Evolutionary conservation across 768 basidiomycete genomes (phyloP).

Genomic region (Boletus sensibilis): DNA sequence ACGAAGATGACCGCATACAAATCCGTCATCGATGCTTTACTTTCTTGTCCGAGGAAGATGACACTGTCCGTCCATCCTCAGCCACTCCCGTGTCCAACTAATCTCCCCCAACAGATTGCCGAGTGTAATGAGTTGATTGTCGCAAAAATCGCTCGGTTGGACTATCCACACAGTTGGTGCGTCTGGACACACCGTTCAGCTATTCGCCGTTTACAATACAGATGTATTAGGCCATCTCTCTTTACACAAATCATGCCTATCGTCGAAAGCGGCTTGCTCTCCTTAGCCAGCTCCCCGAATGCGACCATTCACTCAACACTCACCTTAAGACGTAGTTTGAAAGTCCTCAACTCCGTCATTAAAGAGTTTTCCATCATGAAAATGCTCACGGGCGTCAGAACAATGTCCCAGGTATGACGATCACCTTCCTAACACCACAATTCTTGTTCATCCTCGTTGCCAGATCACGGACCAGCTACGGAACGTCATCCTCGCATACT

Average conservation of each 20-base stretch:
- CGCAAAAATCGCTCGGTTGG: conserved; percentile 72
- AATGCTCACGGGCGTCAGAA: conserved; percentile 64
- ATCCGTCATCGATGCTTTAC: conserved; percentile 64
- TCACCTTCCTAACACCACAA: neutral
- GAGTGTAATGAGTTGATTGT: conserved; percentile 74
- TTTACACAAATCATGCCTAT: conserved; percentile 45
- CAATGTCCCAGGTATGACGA: conserved; percentile 56
- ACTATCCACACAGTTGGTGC: conserved; percentile 75
- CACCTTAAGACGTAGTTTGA: conserved; percentile 57
- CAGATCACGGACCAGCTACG: conserved; percentile 41
- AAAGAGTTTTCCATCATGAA: conserved; percentile 73
- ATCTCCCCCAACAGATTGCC: conserved; percentile 49
- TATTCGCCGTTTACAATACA: neutral
- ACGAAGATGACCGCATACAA: conserved; percentile 61
- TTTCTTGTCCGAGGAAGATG: conserved; percentile 77
- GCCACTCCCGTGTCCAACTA: neutral
- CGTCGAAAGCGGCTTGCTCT: conserved; percentile 54
- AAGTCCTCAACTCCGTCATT: conserved; percentile 60
- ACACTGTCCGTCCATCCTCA: conserved; percentile 52
- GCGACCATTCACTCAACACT: conserved; percentile 47
- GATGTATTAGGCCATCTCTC: conserved; percentile 22
- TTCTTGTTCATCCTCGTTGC: neutral
- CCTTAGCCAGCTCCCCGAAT: conserved; percentile 43
- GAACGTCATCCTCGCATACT: conserved; percentile 56
- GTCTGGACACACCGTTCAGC: conserved; percentile 12